phyloP scores from a whole-genome alignment of 2,329 filamentous ascomycete species.

The Alternaria brassicicola region DNA sequence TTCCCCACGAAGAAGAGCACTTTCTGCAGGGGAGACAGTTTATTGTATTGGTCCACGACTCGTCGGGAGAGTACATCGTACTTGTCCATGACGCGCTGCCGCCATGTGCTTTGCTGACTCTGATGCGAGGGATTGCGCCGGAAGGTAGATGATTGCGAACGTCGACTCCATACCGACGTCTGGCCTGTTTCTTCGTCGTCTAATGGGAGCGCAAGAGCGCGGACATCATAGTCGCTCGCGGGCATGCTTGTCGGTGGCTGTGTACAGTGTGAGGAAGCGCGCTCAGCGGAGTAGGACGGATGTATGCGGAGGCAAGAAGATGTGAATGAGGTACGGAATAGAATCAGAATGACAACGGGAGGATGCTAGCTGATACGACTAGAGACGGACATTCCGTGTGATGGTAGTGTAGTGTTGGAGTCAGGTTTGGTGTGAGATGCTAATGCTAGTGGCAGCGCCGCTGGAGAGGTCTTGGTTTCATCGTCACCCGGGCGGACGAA shows the following conservation, averaged over 20 bases:
- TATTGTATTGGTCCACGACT: conserved; percentile 58
- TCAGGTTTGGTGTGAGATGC: conserved; percentile 15
- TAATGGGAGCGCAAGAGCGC: conserved; percentile 60
- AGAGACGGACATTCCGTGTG: conserved; percentile 16
- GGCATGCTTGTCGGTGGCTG: conserved; percentile 38
- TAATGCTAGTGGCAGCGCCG: conserved; percentile 16
- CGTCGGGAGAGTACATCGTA: conserved; percentile 55
- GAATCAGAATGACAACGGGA: neutral
- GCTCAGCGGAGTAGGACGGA: conserved; percentile 21
- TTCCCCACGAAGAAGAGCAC: conserved; percentile 61
- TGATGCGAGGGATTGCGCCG: conserved; percentile 49
- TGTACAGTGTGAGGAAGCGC: neutral
- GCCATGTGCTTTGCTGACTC: conserved; percentile 37
- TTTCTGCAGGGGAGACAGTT: conserved; percentile 66
- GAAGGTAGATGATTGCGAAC: conserved; percentile 43
- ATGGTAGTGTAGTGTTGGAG: conserved; percentile 1
- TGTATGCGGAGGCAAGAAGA: conserved; percentile 8
- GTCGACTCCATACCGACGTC: conserved; percentile 60
- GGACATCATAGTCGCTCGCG: conserved; percentile 57
- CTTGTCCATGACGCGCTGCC: conserved; percentile 51
- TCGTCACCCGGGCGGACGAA: conserved; percentile 25
- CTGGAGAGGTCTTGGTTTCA: conserved; percentile 26
- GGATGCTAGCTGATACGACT: conserved; percentile 7
- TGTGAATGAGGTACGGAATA: conserved; percentile 1
- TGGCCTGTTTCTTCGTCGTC: conserved; percentile 56